A percentile compares a stretch with the other conserved stretches of the same genome.
Conservation (phyloP, 2,329 filamentous ascomycete genomes). For the Fusarium graminum region DNA sequence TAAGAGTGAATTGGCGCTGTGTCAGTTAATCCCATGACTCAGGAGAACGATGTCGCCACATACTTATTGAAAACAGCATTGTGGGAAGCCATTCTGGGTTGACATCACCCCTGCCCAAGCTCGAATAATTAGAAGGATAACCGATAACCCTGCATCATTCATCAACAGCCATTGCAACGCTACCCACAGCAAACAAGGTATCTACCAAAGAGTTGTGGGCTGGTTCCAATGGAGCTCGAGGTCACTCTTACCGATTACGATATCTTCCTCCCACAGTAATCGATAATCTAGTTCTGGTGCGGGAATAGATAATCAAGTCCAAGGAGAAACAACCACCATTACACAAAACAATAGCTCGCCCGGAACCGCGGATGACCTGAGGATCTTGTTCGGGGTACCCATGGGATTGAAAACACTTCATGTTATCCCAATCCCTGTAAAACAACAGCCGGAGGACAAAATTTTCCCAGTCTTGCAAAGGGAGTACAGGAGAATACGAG, state of each 20-base stretch:
- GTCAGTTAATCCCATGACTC: not conserved
- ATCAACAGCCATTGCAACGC: not conserved
- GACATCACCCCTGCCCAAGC: constrained; percentile 7
- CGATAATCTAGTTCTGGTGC: not conserved
- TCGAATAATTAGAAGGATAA: constrained; percentile 1
- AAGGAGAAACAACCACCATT: too few species aligned
- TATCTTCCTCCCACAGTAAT: not conserved
- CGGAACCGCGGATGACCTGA: not conserved
- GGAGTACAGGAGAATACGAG: constrained; percentile 13
- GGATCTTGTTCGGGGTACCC: constrained; percentile 16
- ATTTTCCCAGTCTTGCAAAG: constrained; percentile 6
- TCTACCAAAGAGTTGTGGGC: not conserved
- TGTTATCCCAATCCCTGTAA: constrained; percentile 3
- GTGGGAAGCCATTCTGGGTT: constrained; percentile 1
- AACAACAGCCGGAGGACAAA: not conserved
- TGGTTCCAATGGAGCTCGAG: constrained; percentile 11
- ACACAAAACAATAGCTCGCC: not conserved
- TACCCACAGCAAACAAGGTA: constrained; percentile 1
- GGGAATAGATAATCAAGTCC: not conserved
- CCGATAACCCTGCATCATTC: not conserved
- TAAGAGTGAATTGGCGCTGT: constrained; percentile 12
- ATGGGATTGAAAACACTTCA: constrained; percentile 11
- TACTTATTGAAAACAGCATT: constrained; percentile 6
- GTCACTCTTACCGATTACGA: constrained; percentile 4
- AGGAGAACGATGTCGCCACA: not conserved